These are phyloP conservation scores for Penicillium ochrochloron DNA, from an alignment of 495 filamentous ascomycete species.

Conservation along the genomic window DNA sequence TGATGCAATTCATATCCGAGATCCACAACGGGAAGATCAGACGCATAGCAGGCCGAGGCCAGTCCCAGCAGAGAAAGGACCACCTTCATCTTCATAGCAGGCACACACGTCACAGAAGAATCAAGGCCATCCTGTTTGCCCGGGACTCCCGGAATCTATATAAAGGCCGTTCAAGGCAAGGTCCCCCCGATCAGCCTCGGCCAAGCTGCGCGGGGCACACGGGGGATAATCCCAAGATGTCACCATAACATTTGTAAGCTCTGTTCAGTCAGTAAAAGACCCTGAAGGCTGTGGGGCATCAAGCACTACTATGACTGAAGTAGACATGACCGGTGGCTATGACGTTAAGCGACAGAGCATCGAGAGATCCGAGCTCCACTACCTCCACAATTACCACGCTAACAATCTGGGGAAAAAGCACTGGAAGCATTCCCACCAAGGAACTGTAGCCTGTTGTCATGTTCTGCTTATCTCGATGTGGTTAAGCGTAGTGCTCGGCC, in stretches of 20 bases:
- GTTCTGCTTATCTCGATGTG: not conserved
- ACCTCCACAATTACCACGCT: not conserved
- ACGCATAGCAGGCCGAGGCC: slow-evolving; percentile 27
- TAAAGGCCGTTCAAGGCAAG: not conserved
- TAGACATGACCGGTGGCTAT: not conserved
- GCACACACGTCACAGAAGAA: not conserved
- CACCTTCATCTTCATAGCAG: slow-evolving; percentile 16
- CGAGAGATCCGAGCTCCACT: slow-evolving; percentile 7
- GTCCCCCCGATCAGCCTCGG: not conserved
- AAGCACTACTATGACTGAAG: not conserved
- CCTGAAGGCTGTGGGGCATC: not conserved
- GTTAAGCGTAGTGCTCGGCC: not conserved
- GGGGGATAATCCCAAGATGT: not conserved
- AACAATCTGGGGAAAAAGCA: not conserved
- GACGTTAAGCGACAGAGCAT: slow-evolving; percentile 2
- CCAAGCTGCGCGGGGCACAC: not conserved
- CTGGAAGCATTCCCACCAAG: not conserved
- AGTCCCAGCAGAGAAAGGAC: slow-evolving; percentile 17
- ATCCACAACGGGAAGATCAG: slow-evolving; percentile 50
- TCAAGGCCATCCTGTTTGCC: not conserved
- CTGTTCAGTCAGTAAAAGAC: not conserved
- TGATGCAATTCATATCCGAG: slow-evolving; percentile 56
- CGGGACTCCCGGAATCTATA: slow-evolving; percentile 3
- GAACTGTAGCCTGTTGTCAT: not conserved
- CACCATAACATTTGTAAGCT: too few species aligned